Evolutionary conservation across 2,329 filamentous ascomycete species (phyloP).

Genomic region (Trichoderma afroharzianum): DNA sequence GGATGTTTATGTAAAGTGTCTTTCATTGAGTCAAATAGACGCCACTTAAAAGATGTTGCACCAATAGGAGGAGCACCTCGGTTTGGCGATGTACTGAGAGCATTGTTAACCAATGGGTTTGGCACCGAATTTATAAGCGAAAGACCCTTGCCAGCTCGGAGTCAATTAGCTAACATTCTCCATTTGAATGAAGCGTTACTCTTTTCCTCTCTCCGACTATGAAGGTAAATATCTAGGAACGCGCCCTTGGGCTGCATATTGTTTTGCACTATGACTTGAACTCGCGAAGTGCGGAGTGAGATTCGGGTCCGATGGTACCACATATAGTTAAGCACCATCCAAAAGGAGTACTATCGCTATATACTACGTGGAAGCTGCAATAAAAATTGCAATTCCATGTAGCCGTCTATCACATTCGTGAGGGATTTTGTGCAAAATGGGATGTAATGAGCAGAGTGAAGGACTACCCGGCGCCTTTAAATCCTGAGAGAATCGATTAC

Average conservation of each 20-base stretch:
- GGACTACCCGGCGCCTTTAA: neutral
- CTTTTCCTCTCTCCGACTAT: neutral
- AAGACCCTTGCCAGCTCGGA: neutral
- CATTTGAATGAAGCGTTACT: neutral
- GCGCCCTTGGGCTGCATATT: too few species aligned
- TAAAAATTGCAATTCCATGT: neutral
- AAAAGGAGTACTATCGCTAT: neutral
- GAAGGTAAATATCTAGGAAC: neutral
- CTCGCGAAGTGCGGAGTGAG: neutral
- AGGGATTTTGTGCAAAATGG: neutral
- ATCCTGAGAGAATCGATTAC: neutral
- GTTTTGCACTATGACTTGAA: neutral
- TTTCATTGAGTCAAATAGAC: neutral
- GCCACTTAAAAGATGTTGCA: neutral
- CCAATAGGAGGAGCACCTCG: neutral
- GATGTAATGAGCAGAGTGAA: neutral
- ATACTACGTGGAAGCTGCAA: neutral
- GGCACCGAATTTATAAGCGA: neutral
- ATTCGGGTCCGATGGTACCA: neutral
- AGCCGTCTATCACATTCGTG: neutral
- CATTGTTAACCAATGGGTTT: neutral
- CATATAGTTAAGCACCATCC: too few species aligned
- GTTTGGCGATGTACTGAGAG: neutral
- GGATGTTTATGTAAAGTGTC: neutral
- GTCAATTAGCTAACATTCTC: neutral